Evolutionary conservation across 805 yeast species (phyloP).

Genomic region (Starmerella cellae): DNA sequence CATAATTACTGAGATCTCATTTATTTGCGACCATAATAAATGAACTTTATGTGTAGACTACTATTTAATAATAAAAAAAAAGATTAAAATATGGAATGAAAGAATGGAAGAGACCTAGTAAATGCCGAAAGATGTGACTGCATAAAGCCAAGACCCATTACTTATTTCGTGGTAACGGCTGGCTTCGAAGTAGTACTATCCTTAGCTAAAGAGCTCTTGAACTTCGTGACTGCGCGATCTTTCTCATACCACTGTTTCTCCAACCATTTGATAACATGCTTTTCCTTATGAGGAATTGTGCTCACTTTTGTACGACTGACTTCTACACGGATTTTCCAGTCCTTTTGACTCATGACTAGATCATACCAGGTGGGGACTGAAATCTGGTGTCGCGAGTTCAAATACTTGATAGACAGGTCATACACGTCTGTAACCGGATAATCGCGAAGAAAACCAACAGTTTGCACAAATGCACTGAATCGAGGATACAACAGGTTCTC

Average conservation of each 20-base stretch:
- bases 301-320: constrained; percentile 9
- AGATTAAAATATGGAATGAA: not conserved
- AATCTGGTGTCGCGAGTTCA: not conserved
- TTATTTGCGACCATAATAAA: too few relatives aligned
- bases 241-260: constrained; percentile 62
- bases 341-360: constrained; percentile 7
- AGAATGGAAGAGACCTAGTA: too few relatives aligned
- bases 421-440: constrained; percentile 30
- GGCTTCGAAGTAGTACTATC: too few relatives aligned
- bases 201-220: not conserved
- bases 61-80: too few relatives aligned
- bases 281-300: constrained; percentile 16
- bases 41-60: too few relatives aligned
- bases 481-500: constrained; percentile 65
- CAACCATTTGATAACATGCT: constrained; percentile 46
- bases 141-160: too few relatives aligned
- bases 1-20: too few relatives aligned
- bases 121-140: too few relatives aligned
- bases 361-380: constrained; percentile 11
- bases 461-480: constrained; percentile 30
- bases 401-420: constrained; percentile 43
- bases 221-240: constrained; percentile 29
- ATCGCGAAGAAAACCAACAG: constrained; percentile 20
- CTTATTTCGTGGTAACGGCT: too few relatives aligned
- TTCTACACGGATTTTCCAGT: constrained; percentile 17